Evolutionary conservation across 2,329 filamentous ascomycete species (phyloP).

Genomic region (Stromatinia cepivora): DNA sequence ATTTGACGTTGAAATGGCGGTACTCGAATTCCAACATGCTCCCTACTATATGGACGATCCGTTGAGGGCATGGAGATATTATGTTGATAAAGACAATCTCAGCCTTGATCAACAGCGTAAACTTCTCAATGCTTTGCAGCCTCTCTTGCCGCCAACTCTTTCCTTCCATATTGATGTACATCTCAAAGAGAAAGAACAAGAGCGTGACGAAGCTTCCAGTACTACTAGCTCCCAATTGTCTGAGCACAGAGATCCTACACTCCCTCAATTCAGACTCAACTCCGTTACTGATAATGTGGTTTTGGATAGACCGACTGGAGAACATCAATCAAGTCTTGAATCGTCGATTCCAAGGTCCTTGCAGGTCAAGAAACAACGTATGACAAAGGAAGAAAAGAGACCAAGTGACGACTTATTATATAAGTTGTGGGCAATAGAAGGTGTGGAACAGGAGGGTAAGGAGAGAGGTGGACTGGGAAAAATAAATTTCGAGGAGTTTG

Average conservation of each 20-base stretch:
- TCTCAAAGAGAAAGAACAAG: conserved; percentile 12
- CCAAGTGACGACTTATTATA: conserved; percentile 28
- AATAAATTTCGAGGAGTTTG: conserved; percentile 78
- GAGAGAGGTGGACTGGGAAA: conserved; percentile 77
- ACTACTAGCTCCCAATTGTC: conserved; percentile 6
- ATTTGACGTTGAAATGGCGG: conserved; percentile 14
- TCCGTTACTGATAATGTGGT: conserved; percentile 2
- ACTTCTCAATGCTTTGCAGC: neutral
- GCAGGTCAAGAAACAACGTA: neutral
- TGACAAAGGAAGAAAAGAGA: conserved; percentile 14
- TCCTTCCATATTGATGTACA: conserved; percentile 11
- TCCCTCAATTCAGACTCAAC: conserved; percentile 70
- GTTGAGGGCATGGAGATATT: conserved; percentile 11
- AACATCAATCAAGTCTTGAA: neutral
- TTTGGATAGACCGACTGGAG: neutral
- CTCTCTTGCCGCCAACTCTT: neutral
- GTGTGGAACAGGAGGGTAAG: conserved; percentile 55
- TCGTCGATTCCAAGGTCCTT: conserved; percentile 1
- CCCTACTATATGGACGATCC: conserved; percentile 6
- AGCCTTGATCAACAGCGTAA: conserved; percentile 1
- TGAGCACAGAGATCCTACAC: conserved; percentile 54
- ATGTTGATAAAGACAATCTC: neutral
- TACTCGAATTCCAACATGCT: neutral
- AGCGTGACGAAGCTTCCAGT: conserved; percentile 2
- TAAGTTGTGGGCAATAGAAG: conserved; percentile 34